Evolutionary conservation across 768 basidiomycete species (phyloP), one percentile per base, ranked within the genome.

Genomic region (Mycena epipterygia): DNA sequence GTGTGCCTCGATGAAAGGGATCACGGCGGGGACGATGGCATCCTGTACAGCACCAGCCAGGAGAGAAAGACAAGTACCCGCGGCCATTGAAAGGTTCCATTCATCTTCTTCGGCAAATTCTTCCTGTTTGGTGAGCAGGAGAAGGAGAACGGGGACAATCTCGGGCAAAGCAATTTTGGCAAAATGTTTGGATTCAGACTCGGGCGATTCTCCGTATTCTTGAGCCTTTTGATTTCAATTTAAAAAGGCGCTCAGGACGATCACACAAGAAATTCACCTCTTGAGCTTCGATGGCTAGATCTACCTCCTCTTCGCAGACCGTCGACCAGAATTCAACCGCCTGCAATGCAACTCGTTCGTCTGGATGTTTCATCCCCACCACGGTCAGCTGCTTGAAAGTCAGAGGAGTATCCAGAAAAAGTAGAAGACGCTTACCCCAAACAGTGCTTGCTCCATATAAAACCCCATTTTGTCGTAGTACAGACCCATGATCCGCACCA

Each of bases 281-380:
- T 71, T 95, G 92, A 2, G 94, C 94, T 78, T 98, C 97, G 74
- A 95, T 88, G 23, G 93, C 91, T 55, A 98, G 85, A 66, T 98
- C 97, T 27, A 96, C 91, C 80, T 99, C 98, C 80, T 98, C 95
- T 79, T 99, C 97, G 77, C 96, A 98, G 2, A 99, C 97, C 11
- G 97, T 98, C 6, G 97, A 97, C 98, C 98, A 99, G 82, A 99
- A 99, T 78, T 99, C 98, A 60, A 99, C 93, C 27, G 98, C 98
- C 80, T 99, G 98, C 32, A 98, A 82, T 0, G 96, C 95, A 41
- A 99, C 97, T 9, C 90, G 85, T 75, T 98, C 96, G 73, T 99
- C 96, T 9, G 83, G 81, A 75, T 97, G 92, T 80, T 96, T 96
- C 98, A 99, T 99, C 42, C 98, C 98, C 79, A 98, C 91, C 25